Evolutionary conservation across 2,329 filamentous ascomycete species (phyloP).

Genomic region (Venturia aucupariae): DNA sequence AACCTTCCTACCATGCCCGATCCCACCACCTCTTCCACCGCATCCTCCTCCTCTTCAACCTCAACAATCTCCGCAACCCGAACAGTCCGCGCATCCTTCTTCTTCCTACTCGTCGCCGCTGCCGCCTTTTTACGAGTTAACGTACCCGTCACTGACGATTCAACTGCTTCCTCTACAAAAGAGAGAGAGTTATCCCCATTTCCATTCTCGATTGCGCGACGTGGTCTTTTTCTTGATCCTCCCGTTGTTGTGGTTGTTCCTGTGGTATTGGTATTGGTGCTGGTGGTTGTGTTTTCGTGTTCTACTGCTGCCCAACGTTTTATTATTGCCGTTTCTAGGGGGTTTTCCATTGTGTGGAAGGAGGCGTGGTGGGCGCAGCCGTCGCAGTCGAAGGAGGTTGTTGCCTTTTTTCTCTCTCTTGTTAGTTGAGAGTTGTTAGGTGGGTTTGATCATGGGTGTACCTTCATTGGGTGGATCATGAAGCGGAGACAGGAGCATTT

Average conservation of each 20-base stretch:
- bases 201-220: slow-evolving; percentile 9
- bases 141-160: background rate
- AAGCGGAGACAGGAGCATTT: slow-evolving; percentile 46
- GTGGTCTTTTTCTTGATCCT: slow-evolving; percentile 2
- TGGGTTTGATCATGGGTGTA: slow-evolving; percentile 17
- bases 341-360: slow-evolving; percentile 45
- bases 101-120: background rate
- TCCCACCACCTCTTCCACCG: background rate
- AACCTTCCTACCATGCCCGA: background rate
- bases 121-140: background rate
- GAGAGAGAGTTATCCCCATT: background rate
- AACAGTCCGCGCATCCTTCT: background rate
- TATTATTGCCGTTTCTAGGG: slow-evolving; percentile 38
- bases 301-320: slow-evolving; percentile 32
- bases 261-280: background rate
- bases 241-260: background rate
- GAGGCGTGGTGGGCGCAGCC: slow-evolving; percentile 47
- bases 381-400: slow-evolving; percentile 46
- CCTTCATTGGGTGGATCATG: slow-evolving; percentile 49
- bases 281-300: background rate
- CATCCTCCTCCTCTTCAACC: background rate
- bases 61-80: background rate
- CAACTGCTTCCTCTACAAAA: background rate
- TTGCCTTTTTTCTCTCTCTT: too few species aligned
- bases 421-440: too few species aligned